Conservation (phyloP, 2,329 filamentous ascomycete genomes). For the Xylariaceae sp. region DNA sequence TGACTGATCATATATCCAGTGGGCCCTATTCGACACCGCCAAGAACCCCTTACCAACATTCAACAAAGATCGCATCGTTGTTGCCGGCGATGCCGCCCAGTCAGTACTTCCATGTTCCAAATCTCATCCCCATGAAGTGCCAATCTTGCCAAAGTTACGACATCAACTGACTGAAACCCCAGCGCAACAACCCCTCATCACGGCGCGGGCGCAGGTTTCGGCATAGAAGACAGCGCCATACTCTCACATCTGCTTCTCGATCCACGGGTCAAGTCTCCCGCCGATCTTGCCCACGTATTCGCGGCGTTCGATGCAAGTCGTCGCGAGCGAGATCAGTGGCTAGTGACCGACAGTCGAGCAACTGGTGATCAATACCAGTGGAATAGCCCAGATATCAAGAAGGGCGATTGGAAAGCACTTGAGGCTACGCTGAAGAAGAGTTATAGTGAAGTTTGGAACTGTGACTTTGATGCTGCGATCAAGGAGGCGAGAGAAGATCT, state of each 20-base stretch:
- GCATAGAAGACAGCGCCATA: constrained; percentile 42
- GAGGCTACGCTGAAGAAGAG: constrained; percentile 27
- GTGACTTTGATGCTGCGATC: constrained; percentile 29
- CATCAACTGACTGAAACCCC: too few species aligned
- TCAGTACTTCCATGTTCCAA: too few species aligned
- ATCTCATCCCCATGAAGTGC: too few species aligned
- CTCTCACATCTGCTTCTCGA: constrained; percentile 40
- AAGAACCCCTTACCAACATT: constrained; percentile 36
- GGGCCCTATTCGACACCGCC: constrained; percentile 34
- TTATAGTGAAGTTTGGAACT: constrained; percentile 32
- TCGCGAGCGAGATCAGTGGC: constrained; percentile 41
- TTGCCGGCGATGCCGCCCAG: constrained; percentile 59
- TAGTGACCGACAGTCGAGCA: constrained; percentile 44
- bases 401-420: constrained; percentile 20
- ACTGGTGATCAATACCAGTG: constrained; percentile 39
- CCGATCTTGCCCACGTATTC: constrained; percentile 39
- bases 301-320: constrained; percentile 44
- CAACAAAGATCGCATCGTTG: constrained; percentile 35
- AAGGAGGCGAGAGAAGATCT: constrained; percentile 26
- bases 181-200: constrained; percentile 52
- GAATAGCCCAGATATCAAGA: background rate
- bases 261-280: constrained; percentile 2
- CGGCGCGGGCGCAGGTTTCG: constrained; percentile 53
- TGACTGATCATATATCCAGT: constrained; percentile 32
- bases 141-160: too few species aligned